These are phyloP conservation scores for Fusarium fujikuroi DNA, from an alignment of 2,329 filamentous ascomycete species.

Conservation along the genomic window DNA sequence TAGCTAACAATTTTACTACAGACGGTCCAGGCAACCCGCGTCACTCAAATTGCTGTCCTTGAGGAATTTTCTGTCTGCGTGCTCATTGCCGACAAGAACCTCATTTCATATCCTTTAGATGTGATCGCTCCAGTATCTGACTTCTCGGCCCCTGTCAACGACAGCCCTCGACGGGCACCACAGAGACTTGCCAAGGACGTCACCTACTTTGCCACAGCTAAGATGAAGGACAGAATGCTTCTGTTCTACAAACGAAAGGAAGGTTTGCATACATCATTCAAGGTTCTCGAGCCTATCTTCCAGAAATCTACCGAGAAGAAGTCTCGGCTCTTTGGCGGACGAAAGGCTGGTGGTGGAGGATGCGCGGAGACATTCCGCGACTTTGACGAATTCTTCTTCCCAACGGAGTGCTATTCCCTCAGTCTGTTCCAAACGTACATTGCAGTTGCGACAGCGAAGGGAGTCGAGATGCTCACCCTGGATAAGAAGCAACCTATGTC, in stretches of 20 bases:
- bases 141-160: constrained; percentile 70
- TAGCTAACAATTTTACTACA: constrained; percentile 51
- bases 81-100: constrained; percentile 87
- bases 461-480: constrained; percentile 94
- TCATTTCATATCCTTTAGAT: constrained; percentile 95
- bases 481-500: constrained; percentile 98
- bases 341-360: constrained; percentile 69
- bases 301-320: constrained; percentile 91
- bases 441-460: constrained; percentile 88
- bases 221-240: constrained; percentile 95
- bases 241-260: constrained; percentile 98
- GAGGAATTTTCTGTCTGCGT: constrained; percentile 96
- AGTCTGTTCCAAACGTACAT: constrained; percentile 97
- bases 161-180: constrained; percentile 85
- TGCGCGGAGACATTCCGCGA: constrained; percentile 96
- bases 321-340: constrained; percentile 71
- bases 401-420: constrained; percentile 91
- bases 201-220: constrained; percentile 93
- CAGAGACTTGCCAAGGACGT: constrained; percentile 94
- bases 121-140: constrained; percentile 75
- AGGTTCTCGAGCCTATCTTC: constrained; percentile 93
- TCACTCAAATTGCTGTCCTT: constrained; percentile 93
- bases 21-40: constrained; percentile 79
- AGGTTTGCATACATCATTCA: constrained; percentile 92
- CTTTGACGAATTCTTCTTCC: constrained; percentile 98